Evolutionary conservation across 768 basidiomycete species (phyloP), one percentile per base, ranked within the genome.

Genomic region (Roridomyces roridus): DNA sequence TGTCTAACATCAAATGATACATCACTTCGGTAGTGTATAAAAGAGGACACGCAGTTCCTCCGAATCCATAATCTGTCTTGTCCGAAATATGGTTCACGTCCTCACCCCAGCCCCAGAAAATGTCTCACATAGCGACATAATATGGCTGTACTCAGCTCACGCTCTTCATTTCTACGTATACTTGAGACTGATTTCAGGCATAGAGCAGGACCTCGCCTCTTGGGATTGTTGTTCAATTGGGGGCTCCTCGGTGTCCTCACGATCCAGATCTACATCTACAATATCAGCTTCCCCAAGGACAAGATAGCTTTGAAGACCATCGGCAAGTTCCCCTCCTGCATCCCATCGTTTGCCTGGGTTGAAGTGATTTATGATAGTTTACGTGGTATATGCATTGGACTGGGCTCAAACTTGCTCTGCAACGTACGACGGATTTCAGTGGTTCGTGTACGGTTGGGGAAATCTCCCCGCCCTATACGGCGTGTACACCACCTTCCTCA

Each of bases 391-490:
- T 44, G 31, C 60, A 5, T 24, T 63, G 7, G 65, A 65, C 44
- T 65, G 62, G 65, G 56, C 45, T 15, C 65, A 65, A 40, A 65
- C 65, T 1, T 51, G 55, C 39, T 58, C 59, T 11, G 62, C 62
- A 6, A 65, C 65, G 2, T 63, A 65, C 25, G 65, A 65, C 29
- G 59, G 39, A 5, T 60, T 65, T 28, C 62, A 65, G 12, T 65
- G 65, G 65, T 65, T 63, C 31, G 62, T 63, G 10, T 61, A 57
- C 47, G 65, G 62, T 14, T 65, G 59, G 58, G 65, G 65, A 10
- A 41, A 37, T 23, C 40, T 46, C 9, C 44, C 45, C 5, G 45
- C 47, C 2, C 45, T 65, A 11, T 57, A 57, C 47, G 36, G 36
- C 15, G 9, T 57, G 1, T 60, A 47, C 41, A 57, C 44, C 12